phyloP scores from a whole-genome alignment of 2,329 filamentous ascomycete species.

The Cladosporium velox region DNA sequence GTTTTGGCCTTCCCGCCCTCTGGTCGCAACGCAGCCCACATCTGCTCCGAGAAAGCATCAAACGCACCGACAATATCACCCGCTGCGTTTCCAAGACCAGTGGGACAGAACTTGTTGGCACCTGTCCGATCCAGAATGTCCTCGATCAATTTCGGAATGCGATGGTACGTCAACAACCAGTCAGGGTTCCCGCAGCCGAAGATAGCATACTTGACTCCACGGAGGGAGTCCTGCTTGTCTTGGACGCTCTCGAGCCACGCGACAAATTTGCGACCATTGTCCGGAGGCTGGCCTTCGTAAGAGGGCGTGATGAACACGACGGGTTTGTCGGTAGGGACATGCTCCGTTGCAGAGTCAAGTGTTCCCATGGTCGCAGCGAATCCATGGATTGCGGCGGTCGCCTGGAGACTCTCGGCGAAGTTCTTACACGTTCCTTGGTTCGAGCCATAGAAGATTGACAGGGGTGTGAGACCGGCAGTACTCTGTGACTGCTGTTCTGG shows the following conservation, averaged over 20 bases:
- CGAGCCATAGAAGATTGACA: conserved; percentile 72
- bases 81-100: conserved; percentile 41
- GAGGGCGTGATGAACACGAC: conserved; percentile 44
- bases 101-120: conserved; percentile 32
- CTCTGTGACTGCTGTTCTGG: background rate
- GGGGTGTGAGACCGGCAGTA: conserved; percentile 32
- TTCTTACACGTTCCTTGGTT: conserved; percentile 51
- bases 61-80: conserved; percentile 45
- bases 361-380: conserved; percentile 40
- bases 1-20: background rate
- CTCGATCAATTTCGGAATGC: conserved; percentile 44
- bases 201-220: conserved; percentile 42
- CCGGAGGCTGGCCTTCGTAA: conserved; percentile 47
- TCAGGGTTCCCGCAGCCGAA: conserved; percentile 47
- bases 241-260: conserved; percentile 38
- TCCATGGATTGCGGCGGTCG: conserved; percentile 40
- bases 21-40: conserved; percentile 10
- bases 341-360: conserved; percentile 34
- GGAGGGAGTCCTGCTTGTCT: conserved; percentile 28
- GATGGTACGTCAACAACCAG: conserved; percentile 46
- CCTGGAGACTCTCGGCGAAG: conserved; percentile 42
- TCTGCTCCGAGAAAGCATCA: conserved; percentile 38
- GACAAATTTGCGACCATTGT: conserved; percentile 47
- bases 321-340: conserved; percentile 40
- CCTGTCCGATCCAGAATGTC: conserved; percentile 37